Evolutionary conservation across 495 filamentous ascomycete species (phyloP).

Genomic region (Viridothelium virens): DNA sequence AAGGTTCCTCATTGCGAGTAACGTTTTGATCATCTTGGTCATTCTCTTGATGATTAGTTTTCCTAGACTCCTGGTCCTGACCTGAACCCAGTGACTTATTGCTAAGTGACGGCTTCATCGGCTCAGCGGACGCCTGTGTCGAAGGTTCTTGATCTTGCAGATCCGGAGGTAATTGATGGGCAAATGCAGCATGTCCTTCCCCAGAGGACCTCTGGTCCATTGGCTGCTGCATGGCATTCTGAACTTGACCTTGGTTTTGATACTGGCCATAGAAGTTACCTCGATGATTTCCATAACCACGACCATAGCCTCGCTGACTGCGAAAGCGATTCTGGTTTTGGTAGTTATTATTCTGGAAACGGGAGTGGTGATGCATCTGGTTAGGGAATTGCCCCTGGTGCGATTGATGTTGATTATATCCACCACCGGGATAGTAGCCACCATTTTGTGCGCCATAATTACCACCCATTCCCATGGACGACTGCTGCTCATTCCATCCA

Average conservation of each 20-base stretch:
- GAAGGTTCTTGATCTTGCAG: constrained; percentile 8
- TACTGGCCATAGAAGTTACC: constrained; percentile 6
- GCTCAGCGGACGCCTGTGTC: neutral
- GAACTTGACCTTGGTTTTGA: constrained; percentile 10
- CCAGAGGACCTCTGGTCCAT: constrained; percentile 1
- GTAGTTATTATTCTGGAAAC: constrained; percentile 46
- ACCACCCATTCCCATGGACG: constrained; percentile 58
- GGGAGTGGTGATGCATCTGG: constrained; percentile 48
- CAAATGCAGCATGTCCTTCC: constrained; percentile 11
- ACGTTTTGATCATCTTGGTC: neutral
- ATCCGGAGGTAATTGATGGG: constrained; percentile 12
- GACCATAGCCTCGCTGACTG: constrained; percentile 38
- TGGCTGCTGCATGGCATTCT: neutral
- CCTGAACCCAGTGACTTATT: neutral
- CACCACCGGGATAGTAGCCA: constrained; percentile 54
- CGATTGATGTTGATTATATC: constrained; percentile 55
- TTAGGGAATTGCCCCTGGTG: constrained; percentile 45
- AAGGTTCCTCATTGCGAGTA: neutral
- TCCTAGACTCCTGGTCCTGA: neutral
- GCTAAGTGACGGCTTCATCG: neutral
- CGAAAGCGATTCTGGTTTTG: constrained; percentile 38
- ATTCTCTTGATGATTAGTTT: neutral
- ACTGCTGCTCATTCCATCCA: constrained; percentile 58
- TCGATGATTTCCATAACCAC: constrained; percentile 22
- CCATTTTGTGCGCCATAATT: constrained; percentile 76